phyloP scores from a whole-genome alignment of 2,329 filamentous ascomycete species.

The Ophiostoma angusticollis region DNA sequence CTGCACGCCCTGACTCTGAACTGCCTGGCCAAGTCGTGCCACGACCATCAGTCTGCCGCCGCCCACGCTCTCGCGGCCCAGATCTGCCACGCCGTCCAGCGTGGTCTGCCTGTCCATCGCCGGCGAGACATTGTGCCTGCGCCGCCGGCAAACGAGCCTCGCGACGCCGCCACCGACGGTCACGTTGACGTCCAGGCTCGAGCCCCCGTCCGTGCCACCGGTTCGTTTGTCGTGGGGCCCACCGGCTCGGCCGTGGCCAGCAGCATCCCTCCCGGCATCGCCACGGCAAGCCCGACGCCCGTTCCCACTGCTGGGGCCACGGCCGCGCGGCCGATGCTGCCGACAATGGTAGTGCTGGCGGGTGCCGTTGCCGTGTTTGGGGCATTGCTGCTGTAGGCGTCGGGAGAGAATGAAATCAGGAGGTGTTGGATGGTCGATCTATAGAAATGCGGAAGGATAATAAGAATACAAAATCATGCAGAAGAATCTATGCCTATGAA shows the following conservation, averaged over 20 bases:
- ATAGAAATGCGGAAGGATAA: no score
- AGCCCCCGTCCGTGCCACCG: not conserved
- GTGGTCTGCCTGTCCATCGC: not conserved
- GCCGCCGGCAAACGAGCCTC: not conserved
- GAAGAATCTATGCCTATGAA: not conserved
- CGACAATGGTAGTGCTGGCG: no score
- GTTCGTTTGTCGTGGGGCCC: not conserved
- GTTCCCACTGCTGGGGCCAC: conserved; percentile 9
- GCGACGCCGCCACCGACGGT: not conserved
- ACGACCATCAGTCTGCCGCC: no score
- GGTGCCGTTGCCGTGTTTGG: conserved; percentile 3
- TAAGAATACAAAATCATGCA: no score
- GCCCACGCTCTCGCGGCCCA: no score
- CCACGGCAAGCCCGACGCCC: conserved; percentile 1
- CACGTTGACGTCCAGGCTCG: not conserved
- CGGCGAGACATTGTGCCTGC: not conserved
- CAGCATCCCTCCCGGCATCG: not conserved
- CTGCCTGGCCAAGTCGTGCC: conserved; percentile 13
- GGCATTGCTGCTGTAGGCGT: conserved; percentile 1
- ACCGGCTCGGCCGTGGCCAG: conserved; percentile 2
- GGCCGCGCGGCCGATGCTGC: not conserved
- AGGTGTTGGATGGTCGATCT: no score
- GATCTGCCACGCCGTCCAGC: not conserved
- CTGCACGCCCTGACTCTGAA: conserved; percentile 3
- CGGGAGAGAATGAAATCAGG: not conserved